Evolutionary conservation across 805 yeast genomes (phyloP), one percentile per base, ranked within the genome.

Genomic region (Peterozyma toletana): DNA sequence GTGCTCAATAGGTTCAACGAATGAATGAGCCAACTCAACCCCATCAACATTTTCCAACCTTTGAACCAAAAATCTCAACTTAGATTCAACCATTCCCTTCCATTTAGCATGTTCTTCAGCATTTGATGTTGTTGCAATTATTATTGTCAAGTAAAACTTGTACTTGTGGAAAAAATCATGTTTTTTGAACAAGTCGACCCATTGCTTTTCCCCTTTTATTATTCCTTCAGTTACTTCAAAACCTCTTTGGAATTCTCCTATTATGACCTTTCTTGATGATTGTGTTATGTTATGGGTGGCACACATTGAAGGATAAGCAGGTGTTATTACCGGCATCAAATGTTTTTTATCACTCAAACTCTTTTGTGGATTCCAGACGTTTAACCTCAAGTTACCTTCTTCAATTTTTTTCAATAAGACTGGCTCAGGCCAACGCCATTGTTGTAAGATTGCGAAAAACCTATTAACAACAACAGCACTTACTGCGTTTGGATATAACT

Each of bases 371-470:
- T 93, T 93, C 99, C 99, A 93, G 9, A 93, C 93, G 48, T 96
- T 75, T 1, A 90, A 97, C 54, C 90, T 97, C 38, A 93, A 66
- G 0, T 98, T 98, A 1, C 99, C 98, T 65, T 91, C 98, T 59
- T 93, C 99, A 49, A 93, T 93, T 13, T 80, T 93, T 57, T 88
- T 90, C 44, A 93, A 70, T 34, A 93, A 68, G 1, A 93, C 98
- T 0, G 99, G 99, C 62, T 91, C 97, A 1, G 99, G 99, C 99
- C 99, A 93, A 54, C 78, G 80, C 99, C 99, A 93, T 59, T 87
- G 78, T 1, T 88, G 66, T 53, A 87, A 76, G 49, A 93, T 88
- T 50, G 79, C 77, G 65, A 93, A 93, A 59, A 93, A 93, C 58
- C 89, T 86, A 47, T 83, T 79, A n/a, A 93, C 82, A 42, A 93